Conservation (phyloP, 208 protist genomes). For the Acanthamoeba sp. region DNA sequence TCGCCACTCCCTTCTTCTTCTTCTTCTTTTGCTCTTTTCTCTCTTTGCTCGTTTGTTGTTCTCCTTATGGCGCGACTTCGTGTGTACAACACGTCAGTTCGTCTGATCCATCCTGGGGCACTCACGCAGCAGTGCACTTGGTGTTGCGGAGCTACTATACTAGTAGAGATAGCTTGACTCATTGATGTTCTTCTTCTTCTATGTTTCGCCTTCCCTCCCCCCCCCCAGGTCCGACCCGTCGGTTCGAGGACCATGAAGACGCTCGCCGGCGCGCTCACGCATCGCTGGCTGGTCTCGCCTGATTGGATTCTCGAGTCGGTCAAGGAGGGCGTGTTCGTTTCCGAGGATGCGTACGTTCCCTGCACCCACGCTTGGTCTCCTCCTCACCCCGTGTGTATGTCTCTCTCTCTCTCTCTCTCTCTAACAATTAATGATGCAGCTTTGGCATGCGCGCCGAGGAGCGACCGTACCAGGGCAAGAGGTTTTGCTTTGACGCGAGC, state of each 20-base stretch:
- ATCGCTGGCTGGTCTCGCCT: constrained; percentile 35
- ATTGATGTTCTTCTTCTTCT: too few species aligned
- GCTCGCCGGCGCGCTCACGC: constrained; percentile 19
- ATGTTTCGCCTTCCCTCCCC: too few species aligned
- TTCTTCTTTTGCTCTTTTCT: neutral
- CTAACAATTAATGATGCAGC: too few species aligned
- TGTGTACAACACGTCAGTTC: too few species aligned
- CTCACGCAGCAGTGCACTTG: too few species aligned
- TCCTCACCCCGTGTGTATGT: too few species aligned
- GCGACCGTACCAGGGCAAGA: constrained; percentile 4
- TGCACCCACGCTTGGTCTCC: too few species aligned
- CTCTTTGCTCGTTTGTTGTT: neutral
- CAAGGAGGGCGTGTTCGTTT: neutral
- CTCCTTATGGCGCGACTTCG: neutral
- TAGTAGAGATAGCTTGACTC: too few species aligned
- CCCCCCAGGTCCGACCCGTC: neutral
- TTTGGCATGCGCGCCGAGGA: constrained; percentile 39
- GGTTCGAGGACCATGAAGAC: constrained; percentile 61
- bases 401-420: too few species aligned
- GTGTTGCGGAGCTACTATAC: too few species aligned
- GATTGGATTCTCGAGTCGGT: constrained; percentile 29
- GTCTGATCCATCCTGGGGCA: too few species aligned
- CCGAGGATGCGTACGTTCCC: neutral
- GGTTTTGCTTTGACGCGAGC: constrained; percentile 14
- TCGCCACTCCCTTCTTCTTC: neutral